phyloP scores from a whole-genome alignment of 2,329 filamentous ascomycete genomes.

The Sporothrix protearum region DNA sequence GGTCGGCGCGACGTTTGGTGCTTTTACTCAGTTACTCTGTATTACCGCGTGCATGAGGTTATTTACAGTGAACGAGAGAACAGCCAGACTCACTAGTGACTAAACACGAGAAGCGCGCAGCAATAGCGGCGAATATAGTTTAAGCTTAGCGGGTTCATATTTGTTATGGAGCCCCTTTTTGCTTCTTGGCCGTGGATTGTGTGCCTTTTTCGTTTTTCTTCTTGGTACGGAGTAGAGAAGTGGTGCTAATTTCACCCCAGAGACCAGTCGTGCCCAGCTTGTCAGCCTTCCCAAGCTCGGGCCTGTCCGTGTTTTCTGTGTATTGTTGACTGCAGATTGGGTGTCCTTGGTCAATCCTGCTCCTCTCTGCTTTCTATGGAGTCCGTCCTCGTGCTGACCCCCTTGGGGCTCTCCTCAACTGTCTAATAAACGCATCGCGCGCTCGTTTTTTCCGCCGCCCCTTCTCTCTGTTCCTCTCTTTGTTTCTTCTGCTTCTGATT shows the following conservation, averaged over 20 bases:
- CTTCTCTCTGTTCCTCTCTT: background rate
- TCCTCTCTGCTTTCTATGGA: background rate
- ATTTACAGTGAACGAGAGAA: background rate
- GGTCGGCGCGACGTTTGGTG: background rate
- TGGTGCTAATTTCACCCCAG: constrained; percentile 10
- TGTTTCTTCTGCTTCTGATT: background rate
- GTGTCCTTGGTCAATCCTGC: background rate
- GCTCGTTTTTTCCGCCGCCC: constrained; percentile 4
- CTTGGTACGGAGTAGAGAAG: background rate
- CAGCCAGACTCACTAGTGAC: background rate
- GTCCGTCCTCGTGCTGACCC: background rate
- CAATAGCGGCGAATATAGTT: constrained; percentile 4
- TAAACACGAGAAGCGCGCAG: background rate
- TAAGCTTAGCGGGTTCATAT: constrained; percentile 15
- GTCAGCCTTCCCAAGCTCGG: constrained; percentile 12
- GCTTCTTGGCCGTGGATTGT: background rate
- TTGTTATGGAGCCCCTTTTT: constrained; percentile 2
- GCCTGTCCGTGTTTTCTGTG: background rate
- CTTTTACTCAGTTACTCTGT: too few species aligned
- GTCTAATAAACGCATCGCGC: constrained; percentile 15
- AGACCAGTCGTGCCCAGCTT: background rate
- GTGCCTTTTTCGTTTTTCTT: background rate
- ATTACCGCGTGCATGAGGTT: background rate
- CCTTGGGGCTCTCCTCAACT: constrained; percentile 8
- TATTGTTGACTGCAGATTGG: constrained; percentile 2